Percentiles rank a stretch among this genome's conserved stretches.
phyloP scores from a whole-genome alignment of 768 basidiomycete genomes.

The Pulveroboletus ravenelii region DNA sequence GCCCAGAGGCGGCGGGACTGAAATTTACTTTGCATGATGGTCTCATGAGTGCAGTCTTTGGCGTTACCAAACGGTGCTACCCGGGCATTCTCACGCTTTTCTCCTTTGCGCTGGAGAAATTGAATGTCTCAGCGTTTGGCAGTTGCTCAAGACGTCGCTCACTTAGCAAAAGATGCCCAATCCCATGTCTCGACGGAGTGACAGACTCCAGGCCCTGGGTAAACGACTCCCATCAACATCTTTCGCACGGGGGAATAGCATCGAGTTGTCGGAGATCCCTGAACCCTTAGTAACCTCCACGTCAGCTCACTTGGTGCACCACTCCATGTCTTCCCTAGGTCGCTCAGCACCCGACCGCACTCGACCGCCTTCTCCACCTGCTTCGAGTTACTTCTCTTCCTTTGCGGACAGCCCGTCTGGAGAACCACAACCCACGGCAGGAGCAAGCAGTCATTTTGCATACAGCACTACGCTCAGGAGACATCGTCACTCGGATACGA shows the following conservation, averaged over 20 bases:
- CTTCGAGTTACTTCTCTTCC: conserved; percentile 73
- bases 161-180: too few relatives aligned
- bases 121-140: too few relatives aligned
- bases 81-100: too few relatives aligned
- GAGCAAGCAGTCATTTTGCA: conserved; percentile 71
- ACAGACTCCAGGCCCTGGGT: conserved; percentile 1
- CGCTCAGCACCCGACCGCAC: conserved; percentile 12
- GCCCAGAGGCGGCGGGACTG: too few relatives aligned
- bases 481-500: conserved; percentile 45
- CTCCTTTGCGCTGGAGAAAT: too few relatives aligned
- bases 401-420: conserved; percentile 43
- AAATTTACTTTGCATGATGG: too few relatives aligned
- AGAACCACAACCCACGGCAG: conserved; percentile 56
- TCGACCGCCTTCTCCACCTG: conserved; percentile 60
- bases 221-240: conserved; percentile 19
- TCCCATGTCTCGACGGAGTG: conserved; percentile 27
- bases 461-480: conserved; percentile 77
- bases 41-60: too few relatives aligned
- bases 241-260: conserved; percentile 1
- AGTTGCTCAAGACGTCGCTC: too few relatives aligned
- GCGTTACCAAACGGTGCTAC: too few relatives aligned
- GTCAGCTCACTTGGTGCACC: conserved; percentile 18
- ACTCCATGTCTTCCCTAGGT: conserved; percentile 9
- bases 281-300: conserved; percentile 20
- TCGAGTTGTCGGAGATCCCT: conserved; percentile 14